Percentiles rank a stretch among this genome's conserved stretches.
Conservation (phyloP, 2,329 filamentous ascomycete genomes). For the Dactylonectria estremocensis region DNA sequence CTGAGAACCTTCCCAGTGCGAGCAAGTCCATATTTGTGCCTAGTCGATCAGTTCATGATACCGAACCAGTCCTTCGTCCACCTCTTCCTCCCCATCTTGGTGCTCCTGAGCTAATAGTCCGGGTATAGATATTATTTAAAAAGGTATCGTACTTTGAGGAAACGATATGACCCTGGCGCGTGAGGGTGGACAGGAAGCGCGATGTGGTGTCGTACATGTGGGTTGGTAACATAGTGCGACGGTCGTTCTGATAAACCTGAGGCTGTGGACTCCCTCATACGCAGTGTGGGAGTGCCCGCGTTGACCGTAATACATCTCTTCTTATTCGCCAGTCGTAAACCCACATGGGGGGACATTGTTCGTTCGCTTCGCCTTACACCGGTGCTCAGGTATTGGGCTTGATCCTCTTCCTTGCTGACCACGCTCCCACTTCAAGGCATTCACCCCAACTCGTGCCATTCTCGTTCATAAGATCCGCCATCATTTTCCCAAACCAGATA, state of each 20-base stretch:
- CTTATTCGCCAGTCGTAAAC: constrained; percentile 21
- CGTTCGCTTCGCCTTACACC: constrained; percentile 34
- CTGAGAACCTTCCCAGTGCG: background rate
- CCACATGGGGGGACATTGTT: constrained; percentile 29
- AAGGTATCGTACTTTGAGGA: constrained; percentile 86
- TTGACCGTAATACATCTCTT: constrained; percentile 33
- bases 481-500: constrained; percentile 89
- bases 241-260: constrained; percentile 18
- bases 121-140: constrained; percentile 77
- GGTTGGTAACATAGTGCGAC: constrained; percentile 6
- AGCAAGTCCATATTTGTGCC: background rate
- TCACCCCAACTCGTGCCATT: constrained; percentile 86
- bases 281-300: constrained; percentile 23
- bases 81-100: constrained; percentile 32
- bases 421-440: constrained; percentile 89
- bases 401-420: constrained; percentile 83
- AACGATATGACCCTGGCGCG: constrained; percentile 76
- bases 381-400: constrained; percentile 25
- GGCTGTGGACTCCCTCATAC: constrained; percentile 7
- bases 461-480: constrained; percentile 84
- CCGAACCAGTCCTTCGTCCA: constrained; percentile 3
- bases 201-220: constrained; percentile 11
- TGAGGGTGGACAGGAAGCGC: constrained; percentile 39
- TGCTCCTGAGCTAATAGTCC: constrained; percentile 41
- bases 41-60: background rate